Evolutionary conservation across 2,329 filamentous ascomycete genomes (phyloP).

Genomic region (Aspergillus jensenii): DNA sequence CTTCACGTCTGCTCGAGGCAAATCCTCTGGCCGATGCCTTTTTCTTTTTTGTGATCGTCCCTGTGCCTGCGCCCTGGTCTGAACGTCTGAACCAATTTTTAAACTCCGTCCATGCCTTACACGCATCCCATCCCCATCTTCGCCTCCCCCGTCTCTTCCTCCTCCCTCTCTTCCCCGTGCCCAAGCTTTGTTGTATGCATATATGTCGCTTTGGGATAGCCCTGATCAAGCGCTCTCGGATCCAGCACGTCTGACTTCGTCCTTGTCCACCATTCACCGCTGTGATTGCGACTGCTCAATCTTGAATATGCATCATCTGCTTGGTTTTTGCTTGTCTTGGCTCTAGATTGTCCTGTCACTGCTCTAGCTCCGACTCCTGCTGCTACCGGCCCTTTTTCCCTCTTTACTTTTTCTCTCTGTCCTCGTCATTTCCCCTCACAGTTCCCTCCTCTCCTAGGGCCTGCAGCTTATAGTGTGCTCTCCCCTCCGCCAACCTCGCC

Average conservation of each 20-base stretch:
- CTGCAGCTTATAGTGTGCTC: slow-evolving; percentile 1
- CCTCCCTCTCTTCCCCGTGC: slow-evolving; percentile 9
- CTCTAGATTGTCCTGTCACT: slow-evolving; percentile 31
- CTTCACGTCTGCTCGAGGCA: neutral
- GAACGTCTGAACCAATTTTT: slow-evolving; percentile 13
- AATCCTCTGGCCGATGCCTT: neutral
- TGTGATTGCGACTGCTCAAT: slow-evolving; percentile 23
- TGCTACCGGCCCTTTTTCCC: slow-evolving; percentile 10
- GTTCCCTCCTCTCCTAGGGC: slow-evolving; percentile 5
- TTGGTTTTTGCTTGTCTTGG: slow-evolving; percentile 42
- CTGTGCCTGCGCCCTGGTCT: slow-evolving; percentile 20
- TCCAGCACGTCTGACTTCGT: neutral
- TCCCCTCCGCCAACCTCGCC: slow-evolving; percentile 19
- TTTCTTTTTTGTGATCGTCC: slow-evolving; percentile 19
- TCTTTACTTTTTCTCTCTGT: slow-evolving; percentile 12
- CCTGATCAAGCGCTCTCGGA: slow-evolving; percentile 12
- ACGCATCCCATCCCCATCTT: slow-evolving; percentile 15
- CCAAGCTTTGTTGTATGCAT: neutral
- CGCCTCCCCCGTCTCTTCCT: slow-evolving; percentile 2
- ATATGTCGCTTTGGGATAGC: slow-evolving; percentile 11
- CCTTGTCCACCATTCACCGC: slow-evolving; percentile 14
- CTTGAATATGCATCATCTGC: slow-evolving; percentile 54
- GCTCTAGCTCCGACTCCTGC: neutral
- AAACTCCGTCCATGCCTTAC: slow-evolving; percentile 26
- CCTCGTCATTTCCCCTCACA: slow-evolving; percentile 9